Conservation (phyloP, 2,329 filamentous ascomycete genomes). For the Sporothrix pseudoabietina region DNA sequence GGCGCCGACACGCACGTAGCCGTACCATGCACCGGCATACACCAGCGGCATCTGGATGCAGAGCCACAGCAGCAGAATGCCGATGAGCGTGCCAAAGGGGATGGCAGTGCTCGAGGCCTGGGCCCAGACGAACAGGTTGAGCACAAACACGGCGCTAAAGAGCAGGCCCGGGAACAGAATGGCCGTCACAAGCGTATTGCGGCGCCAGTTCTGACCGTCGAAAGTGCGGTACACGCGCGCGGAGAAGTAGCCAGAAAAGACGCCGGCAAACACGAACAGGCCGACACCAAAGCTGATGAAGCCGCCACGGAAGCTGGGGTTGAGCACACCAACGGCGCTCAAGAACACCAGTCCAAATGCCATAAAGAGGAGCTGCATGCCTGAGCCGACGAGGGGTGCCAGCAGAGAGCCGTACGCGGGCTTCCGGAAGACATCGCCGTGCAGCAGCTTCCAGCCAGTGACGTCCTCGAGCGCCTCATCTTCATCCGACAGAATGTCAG, state of each 20-base stretch:
- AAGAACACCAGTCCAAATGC: constrained; percentile 69
- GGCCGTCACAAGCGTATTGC: constrained; percentile 77
- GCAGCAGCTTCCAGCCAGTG: constrained; percentile 84
- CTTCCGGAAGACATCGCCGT: constrained; percentile 83
- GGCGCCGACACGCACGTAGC: constrained; percentile 64
- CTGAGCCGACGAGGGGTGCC: constrained; percentile 79
- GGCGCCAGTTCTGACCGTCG: constrained; percentile 71
- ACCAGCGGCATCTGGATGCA: constrained; percentile 84
- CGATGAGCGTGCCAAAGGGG: constrained; percentile 76
- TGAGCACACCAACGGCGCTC: constrained; percentile 75
- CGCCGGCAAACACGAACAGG: constrained; percentile 78
- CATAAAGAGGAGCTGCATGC: constrained; percentile 86
- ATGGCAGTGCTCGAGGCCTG: constrained; percentile 86
- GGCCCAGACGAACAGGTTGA: constrained; percentile 89
- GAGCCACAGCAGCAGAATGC: constrained; percentile 75
- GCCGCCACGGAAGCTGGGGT: constrained; percentile 86
- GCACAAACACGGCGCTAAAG: constrained; percentile 73
- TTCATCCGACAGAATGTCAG: constrained; percentile 59
- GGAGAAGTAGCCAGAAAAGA: constrained; percentile 87
- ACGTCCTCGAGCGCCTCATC: constrained; percentile 77
- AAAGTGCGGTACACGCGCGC: constrained; percentile 82
- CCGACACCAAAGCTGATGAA: constrained; percentile 84
- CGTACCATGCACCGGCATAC: constrained; percentile 77
- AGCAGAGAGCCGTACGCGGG: constrained; percentile 71
- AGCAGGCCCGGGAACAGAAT: constrained; percentile 76